Percentiles rank a stretch among this genome's conserved stretches.
These are phyloP conservation scores for Solanum dulcamara DNA, from an alignment of 257 asterid species.

Conservation along the genomic window DNA sequence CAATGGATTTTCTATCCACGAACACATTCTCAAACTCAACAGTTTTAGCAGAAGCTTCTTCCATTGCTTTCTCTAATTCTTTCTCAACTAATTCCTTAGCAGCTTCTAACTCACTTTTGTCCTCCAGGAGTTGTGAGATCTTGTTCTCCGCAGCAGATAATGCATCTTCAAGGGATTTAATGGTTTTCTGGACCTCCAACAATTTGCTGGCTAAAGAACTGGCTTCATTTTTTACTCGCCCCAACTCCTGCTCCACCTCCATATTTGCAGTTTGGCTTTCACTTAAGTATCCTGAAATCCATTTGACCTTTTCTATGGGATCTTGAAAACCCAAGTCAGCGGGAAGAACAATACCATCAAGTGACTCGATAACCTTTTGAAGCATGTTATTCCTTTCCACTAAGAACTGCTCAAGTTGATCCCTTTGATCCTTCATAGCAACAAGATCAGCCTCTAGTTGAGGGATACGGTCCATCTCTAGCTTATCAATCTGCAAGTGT, in stretches of 20 bases:
- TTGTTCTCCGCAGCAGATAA: slow-evolving; percentile 42
- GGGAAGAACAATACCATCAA: slow-evolving; percentile 53
- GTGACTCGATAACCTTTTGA: slow-evolving; percentile 51
- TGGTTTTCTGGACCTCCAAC: slow-evolving; percentile 30
- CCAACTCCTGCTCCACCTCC: slow-evolving; percentile 51
- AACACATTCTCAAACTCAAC: slow-evolving; percentile 51
- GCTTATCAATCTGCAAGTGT: slow-evolving; percentile 43
- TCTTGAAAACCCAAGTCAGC: slow-evolving; percentile 38
- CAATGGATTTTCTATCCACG: slow-evolving; percentile 31
- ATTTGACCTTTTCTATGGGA: slow-evolving; percentile 64
- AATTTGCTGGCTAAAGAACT: slow-evolving; percentile 33
- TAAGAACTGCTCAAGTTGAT: slow-evolving; percentile 60
- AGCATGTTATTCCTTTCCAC: slow-evolving; percentile 60
- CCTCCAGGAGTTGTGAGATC: slow-evolving; percentile 43
- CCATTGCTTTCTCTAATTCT: slow-evolving; percentile 51
- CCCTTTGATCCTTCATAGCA: slow-evolving; percentile 35
- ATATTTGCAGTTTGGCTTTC: slow-evolving; percentile 40
- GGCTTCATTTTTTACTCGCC: slow-evolving; percentile 40
- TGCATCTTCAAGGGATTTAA: slow-evolving; percentile 49
- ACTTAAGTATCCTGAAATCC: slow-evolving; percentile 41
- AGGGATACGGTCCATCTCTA: slow-evolving; percentile 51
- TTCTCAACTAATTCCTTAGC: slow-evolving; percentile 41
- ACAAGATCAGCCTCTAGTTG: slow-evolving; percentile 46
- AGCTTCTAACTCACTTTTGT: slow-evolving; percentile 57
- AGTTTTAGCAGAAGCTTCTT: slow-evolving; percentile 34